phyloP scores from a whole-genome alignment of 2,329 filamentous ascomycete species.

The Arthrobotrys sphaeroides region DNA sequence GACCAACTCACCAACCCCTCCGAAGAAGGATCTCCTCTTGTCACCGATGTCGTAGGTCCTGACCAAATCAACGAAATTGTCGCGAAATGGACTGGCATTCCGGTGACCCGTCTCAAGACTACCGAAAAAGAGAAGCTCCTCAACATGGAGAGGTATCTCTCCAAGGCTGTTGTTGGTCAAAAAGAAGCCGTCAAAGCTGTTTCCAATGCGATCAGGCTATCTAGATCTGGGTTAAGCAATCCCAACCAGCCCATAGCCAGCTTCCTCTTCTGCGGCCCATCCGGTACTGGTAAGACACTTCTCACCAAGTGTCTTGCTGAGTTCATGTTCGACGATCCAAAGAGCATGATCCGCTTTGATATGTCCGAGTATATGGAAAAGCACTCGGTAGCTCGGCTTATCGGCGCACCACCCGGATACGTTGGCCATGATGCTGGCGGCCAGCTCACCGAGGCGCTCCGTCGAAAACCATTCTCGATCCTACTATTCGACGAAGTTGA shows the following conservation, averaged over 20 bases:
- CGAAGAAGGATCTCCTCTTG: slow-evolving; percentile 69
- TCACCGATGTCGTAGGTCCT: slow-evolving; percentile 92
- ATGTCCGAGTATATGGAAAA: slow-evolving; percentile 99
- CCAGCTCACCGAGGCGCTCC: slow-evolving; percentile 92
- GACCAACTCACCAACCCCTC: slow-evolving; percentile 68
- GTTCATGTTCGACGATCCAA: slow-evolving; percentile 96
- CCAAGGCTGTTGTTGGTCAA: slow-evolving; percentile 88
- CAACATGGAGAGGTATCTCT: slow-evolving; percentile 89
- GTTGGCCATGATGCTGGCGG: slow-evolving; percentile 96
- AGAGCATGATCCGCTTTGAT: slow-evolving; percentile 98
- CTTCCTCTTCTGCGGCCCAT: slow-evolving; percentile 98
- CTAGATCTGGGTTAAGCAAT: slow-evolving; percentile 92
- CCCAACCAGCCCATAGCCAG: slow-evolving; percentile 90
- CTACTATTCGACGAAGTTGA: slow-evolving; percentile 97
- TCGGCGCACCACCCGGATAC: slow-evolving; percentile 94
- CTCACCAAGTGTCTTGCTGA: slow-evolving; percentile 96
- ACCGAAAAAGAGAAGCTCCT: slow-evolving; percentile 98
- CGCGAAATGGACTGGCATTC: slow-evolving; percentile 96
- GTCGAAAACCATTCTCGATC: slow-evolving; percentile 95
- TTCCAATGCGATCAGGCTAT: slow-evolving; percentile 93
- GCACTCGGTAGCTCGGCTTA: slow-evolving; percentile 95
- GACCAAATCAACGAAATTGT: slow-evolving; percentile 99
- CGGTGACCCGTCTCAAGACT: slow-evolving; percentile 90
- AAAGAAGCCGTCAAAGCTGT: slow-evolving; percentile 92
- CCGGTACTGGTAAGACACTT: slow-evolving; percentile 96